Percentiles rank a stretch among this genome's conserved stretches.
Evolutionary conservation across 306 rosid species (phyloP).

Genomic region (Alnus rubra): DNA sequence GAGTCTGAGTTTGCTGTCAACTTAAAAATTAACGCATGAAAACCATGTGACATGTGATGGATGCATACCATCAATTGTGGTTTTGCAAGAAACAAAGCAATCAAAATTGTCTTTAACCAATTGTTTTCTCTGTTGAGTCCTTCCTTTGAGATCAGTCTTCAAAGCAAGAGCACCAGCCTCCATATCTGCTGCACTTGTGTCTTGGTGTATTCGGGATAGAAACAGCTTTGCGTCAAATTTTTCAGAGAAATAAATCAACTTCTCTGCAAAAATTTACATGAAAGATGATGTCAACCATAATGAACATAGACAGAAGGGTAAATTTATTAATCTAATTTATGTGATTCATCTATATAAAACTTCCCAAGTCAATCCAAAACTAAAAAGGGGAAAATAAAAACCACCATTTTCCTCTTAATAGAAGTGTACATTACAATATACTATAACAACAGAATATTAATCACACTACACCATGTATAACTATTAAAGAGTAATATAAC

Average conservation of each 20-base stretch:
- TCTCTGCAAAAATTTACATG: conserved; percentile 63
- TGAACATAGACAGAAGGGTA: conserved; percentile 17
- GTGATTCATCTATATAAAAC: background rate
- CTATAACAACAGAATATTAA: background rate
- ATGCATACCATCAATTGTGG: conserved; percentile 90
- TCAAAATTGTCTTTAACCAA: conserved; percentile 98
- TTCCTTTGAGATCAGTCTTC: conserved; percentile 89
- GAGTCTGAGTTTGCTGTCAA: conserved; percentile 13
- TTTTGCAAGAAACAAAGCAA: conserved; percentile 98
- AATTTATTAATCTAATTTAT: background rate
- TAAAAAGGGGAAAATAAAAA: background rate
- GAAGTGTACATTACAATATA: background rate
- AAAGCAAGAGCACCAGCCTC: conserved; percentile 85
- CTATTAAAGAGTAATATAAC: too few relatives aligned
- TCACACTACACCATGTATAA: background rate
- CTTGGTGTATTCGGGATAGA: conserved; percentile 81
- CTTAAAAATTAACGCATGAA: conserved; percentile 21
- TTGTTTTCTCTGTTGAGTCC: conserved; percentile 89
- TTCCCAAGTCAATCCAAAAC: conserved; percentile 29
- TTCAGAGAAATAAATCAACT: conserved; percentile 88
- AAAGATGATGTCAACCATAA: conserved; percentile 34
- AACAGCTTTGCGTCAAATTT: conserved; percentile 85
- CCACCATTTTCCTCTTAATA: background rate
- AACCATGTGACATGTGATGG: conserved; percentile 27
- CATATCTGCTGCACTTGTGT: conserved; percentile 79